Conservation (phyloP, 345 rosid genomes). For the Mallotus nudiflorus region DNA sequence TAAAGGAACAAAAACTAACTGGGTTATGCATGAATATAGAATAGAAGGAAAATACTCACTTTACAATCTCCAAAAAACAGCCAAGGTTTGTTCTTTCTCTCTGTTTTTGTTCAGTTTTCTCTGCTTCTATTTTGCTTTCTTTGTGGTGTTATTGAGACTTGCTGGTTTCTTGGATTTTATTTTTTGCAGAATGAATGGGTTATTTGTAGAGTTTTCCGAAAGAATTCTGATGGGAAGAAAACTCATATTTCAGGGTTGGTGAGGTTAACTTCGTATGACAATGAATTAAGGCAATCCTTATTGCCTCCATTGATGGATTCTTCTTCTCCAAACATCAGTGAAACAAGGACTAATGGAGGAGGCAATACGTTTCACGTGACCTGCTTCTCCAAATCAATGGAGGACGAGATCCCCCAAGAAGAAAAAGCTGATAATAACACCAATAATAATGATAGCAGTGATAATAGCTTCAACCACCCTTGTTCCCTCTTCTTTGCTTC, state of each 20-base stretch:
- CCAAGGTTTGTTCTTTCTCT: constrained; percentile 4
- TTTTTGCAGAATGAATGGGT: constrained; percentile 77
- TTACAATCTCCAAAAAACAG: constrained; percentile 17
- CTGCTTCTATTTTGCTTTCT: not conserved
- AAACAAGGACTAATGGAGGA: constrained; percentile 2
- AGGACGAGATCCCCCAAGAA: constrained; percentile 19
- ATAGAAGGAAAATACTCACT: constrained; percentile 17
- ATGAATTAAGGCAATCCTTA: constrained; percentile 27
- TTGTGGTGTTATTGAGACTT: not conserved
- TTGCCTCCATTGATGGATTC: constrained; percentile 72
- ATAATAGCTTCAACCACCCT: constrained; percentile 18
- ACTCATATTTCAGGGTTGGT: constrained; percentile 24
- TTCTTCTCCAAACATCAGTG: constrained; percentile 40
- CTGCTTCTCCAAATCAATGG: constrained; percentile 34
- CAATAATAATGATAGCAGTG: no score
- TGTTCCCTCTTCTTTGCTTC: constrained; percentile 26
- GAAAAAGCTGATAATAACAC: not conserved
- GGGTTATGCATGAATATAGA: constrained; percentile 34
- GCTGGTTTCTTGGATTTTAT: not conserved
- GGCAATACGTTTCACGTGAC: constrained; percentile 39
- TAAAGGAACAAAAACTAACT: constrained; percentile 21
- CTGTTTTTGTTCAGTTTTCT: not conserved
- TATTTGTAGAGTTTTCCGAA: constrained; percentile 65
- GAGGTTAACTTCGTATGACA: constrained; percentile 27
- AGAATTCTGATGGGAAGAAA: constrained; percentile 60